Conservation (phyloP, 805 yeast genomes). For the Saccharomycopsis microspora region DNA sequence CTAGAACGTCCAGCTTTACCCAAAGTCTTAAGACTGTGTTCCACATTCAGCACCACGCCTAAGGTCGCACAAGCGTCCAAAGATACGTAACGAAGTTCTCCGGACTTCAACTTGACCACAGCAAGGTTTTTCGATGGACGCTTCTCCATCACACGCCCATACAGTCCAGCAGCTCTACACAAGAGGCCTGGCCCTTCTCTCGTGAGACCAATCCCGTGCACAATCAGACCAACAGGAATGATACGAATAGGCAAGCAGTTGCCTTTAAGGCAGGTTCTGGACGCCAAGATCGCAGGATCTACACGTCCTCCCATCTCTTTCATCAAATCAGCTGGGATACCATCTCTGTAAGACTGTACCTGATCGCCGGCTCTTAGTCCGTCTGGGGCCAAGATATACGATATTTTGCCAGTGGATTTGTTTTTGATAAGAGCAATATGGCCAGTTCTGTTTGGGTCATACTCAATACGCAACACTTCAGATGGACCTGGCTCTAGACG, state of each 20-base stretch:
- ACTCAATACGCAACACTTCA: constrained; percentile 78
- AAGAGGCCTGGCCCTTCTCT: constrained; percentile 73
- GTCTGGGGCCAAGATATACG: constrained; percentile 83
- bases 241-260: constrained; percentile 85
- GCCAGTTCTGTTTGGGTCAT: constrained; percentile 89
- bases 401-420: constrained; percentile 43
- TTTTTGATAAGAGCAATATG: constrained; percentile 83
- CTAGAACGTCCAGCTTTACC: constrained; percentile 97
- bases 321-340: constrained; percentile 66
- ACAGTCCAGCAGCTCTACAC: constrained; percentile 91
- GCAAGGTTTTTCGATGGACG: constrained; percentile 61
- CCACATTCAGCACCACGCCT: constrained; percentile 87
- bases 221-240: constrained; percentile 90
- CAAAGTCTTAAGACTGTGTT: constrained; percentile 76
- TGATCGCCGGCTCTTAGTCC: constrained; percentile 89
- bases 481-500: constrained; percentile 63
- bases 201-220: constrained; percentile 78
- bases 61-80: constrained; percentile 86
- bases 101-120: constrained; percentile 72
- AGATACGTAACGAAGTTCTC: constrained; percentile 87
- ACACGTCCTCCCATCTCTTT: constrained; percentile 82
- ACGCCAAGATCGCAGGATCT: constrained; percentile 84
- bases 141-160: constrained; percentile 79
- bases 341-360: constrained; percentile 82
- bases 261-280: constrained; percentile 83